Conservation (phyloP, 208 protist genomes). For the Acanthamoeba polyphaga region DNA sequence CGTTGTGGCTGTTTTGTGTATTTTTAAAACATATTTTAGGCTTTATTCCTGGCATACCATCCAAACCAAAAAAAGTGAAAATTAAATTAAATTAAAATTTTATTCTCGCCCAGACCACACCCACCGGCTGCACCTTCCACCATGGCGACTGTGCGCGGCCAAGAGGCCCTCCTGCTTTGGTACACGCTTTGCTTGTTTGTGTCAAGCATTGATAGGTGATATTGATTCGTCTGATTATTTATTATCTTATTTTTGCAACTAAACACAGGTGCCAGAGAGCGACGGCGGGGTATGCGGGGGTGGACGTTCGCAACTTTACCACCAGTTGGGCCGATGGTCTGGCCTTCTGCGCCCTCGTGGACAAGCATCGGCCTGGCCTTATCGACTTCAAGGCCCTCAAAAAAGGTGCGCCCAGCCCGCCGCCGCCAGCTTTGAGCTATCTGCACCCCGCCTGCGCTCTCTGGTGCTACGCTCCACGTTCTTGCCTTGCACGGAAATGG, state of each 20-base stretch:
- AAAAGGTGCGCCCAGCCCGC: neutral
- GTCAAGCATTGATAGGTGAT: too few species aligned
- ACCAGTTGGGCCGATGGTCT: conserved; percentile 67
- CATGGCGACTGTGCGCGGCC: neutral
- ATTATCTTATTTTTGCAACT: neutral
- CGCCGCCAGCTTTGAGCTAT: too few species aligned
- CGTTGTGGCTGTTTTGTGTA: too few species aligned
- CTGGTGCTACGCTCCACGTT: too few species aligned
- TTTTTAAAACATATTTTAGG: too few species aligned
- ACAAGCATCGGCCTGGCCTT: conserved; percentile 30
- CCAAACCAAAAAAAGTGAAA: too few species aligned
- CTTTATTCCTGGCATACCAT: too few species aligned
- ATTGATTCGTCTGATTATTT: neutral
- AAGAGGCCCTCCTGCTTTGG: conserved; percentile 55
- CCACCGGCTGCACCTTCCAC: too few species aligned
- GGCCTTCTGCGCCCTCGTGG: conserved; percentile 68
- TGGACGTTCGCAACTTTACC: conserved; percentile 68
- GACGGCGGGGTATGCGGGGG: conserved; percentile 36
- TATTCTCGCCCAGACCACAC: too few species aligned
- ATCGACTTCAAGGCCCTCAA: conserved; percentile 30
- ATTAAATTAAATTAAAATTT: too few species aligned
- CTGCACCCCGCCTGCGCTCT: too few species aligned
- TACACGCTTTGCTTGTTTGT: neutral
- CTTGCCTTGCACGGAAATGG: too few species aligned
- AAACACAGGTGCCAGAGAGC: conserved; percentile 42